Evolutionary conservation across 805 yeast genomes (phyloP).

Genomic region (Danielia oregonensis): DNA sequence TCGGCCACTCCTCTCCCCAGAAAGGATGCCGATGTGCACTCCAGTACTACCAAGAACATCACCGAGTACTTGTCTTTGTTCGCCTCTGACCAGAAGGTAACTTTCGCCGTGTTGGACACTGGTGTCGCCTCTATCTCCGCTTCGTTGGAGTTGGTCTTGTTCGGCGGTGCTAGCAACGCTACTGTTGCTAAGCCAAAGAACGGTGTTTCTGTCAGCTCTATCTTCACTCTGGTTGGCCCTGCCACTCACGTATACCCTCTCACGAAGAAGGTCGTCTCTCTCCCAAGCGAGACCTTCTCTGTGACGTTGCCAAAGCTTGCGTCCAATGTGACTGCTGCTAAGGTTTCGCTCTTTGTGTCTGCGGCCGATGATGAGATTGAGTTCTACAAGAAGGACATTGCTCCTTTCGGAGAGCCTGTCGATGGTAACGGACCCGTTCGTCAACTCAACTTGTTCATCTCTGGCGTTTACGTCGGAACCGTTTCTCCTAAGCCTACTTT

Average conservation of each 20-base stretch:
- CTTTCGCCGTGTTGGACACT: conserved; percentile 22
- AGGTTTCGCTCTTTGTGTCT: conserved; percentile 22
- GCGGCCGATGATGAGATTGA: conserved; percentile 24
- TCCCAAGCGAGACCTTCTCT: conserved; percentile 19
- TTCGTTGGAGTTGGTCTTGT: conserved; percentile 19
- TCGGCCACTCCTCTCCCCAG: conserved; percentile 22
- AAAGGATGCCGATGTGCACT: conserved; percentile 12
- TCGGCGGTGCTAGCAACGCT: conserved; percentile 15
- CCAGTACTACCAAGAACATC: conserved; percentile 22
- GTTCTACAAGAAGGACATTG: conserved; percentile 17
- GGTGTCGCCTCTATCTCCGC: conserved; percentile 12
- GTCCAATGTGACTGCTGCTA: conserved; percentile 22
- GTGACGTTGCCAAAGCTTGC: conserved; percentile 17
- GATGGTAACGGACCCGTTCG: conserved; percentile 20
- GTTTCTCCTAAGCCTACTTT: conserved; percentile 27
- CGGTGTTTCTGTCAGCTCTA: conserved; percentile 5
- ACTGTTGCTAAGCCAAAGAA: conserved; percentile 1
- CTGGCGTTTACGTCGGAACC: conserved; percentile 18
- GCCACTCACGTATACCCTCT: conserved; percentile 21
- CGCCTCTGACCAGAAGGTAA: conserved; percentile 8
- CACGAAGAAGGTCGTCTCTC: conserved; percentile 16
- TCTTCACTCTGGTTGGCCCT: conserved; percentile 19
- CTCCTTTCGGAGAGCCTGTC: conserved; percentile 1
- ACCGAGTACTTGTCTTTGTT: conserved; percentile 23
- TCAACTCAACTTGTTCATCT: conserved; percentile 22